Evolutionary conservation across 116 monocot species (phyloP).

Genomic region (Iris pallida): DNA sequence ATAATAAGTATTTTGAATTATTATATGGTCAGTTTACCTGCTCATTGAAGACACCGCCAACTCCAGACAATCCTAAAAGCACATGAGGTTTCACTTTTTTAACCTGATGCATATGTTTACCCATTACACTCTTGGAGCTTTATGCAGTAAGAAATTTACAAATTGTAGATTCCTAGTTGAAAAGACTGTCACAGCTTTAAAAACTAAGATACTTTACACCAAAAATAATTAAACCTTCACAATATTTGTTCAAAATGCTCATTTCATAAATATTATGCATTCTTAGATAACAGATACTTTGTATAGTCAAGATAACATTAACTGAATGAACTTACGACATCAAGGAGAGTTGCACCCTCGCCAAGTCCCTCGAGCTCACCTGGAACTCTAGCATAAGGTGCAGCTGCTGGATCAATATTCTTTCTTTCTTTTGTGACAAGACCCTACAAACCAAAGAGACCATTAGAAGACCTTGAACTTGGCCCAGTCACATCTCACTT

Average conservation of each 20-base stretch:
- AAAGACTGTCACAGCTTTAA: too few relatives aligned
- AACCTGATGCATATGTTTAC: slow-evolving; percentile 42
- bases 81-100: slow-evolving; percentile 93
- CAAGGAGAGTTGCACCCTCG: slow-evolving; percentile 84
- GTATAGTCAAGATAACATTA: not conserved
- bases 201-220: too few relatives aligned
- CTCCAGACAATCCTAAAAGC: slow-evolving; percentile 95
- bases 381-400: slow-evolving; percentile 76
- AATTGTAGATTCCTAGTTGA: not conserved
- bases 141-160: not conserved
- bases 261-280: too few relatives aligned
- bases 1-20: too few relatives aligned
- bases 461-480: not conserved
- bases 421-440: slow-evolving; percentile 77
- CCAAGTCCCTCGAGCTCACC: slow-evolving; percentile 68
- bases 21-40: slow-evolving; percentile 37
- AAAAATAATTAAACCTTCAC: too few relatives aligned
- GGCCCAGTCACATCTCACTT: too few relatives aligned
- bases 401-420: slow-evolving; percentile 69
- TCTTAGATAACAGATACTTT: not conserved
- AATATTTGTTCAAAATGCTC: too few relatives aligned
- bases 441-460: slow-evolving; percentile 41
- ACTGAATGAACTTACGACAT: slow-evolving; percentile 62
- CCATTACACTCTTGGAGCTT: not conserved
- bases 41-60: slow-evolving; percentile 86